Base-by-base conservation (phyloP, 805 yeast genomes). In the Teunomyces tritomae region DNA sequence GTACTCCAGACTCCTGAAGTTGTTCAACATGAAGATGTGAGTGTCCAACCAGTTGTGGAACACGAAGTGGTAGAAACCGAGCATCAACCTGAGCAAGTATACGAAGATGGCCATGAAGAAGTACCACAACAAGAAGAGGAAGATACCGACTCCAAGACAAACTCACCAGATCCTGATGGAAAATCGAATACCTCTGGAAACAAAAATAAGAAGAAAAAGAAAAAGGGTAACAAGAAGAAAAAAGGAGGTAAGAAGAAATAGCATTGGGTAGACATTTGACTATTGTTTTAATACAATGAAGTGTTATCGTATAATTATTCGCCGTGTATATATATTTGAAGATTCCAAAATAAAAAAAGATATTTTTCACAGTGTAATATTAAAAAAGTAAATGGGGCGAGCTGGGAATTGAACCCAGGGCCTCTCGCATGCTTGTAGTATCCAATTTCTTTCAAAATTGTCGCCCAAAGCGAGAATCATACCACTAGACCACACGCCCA, bases 351-450 rank as follows among this genome's bases (percentile, higher is more conserved):
- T 10, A 30, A 11, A 11, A 11, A 5, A 29, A 11, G 2, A 13
- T 3, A 13, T 5, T 13, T 32, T 13, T 8, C 5, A 7, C 2
- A 24, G 26, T 26, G 16, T 13, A 43, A n/a, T 34, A 29, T 3
- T 11, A 10, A 44, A 45, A 49, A 51, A 44, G 46, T 43, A 43
- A 26, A 40, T 30, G 70, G 73, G 73, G 72, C 70, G 60, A 57
- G 61, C 80, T 72, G 80, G 80, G 80, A 76, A 76, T 76, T 76
- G 80, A 76, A 76, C 80, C 80, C 80, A 73, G 80, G 81, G 79
- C 80, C 80, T 76, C 80, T 76, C 80, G 77, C 80, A 77, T 51
- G 46, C 48, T 57, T 59, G 61, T 28, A 34, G 11, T 20, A 24
- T 7, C 29, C 20, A 27, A 20, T 33, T 33, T 24, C 11, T 13